A percentile compares a stretch with the other conserved stretches of the same genome.
These are phyloP conservation scores for Tylopilus vinaceipallidus DNA, from an alignment of 768 basidiomycete genomes.

Conservation along the genomic window DNA sequence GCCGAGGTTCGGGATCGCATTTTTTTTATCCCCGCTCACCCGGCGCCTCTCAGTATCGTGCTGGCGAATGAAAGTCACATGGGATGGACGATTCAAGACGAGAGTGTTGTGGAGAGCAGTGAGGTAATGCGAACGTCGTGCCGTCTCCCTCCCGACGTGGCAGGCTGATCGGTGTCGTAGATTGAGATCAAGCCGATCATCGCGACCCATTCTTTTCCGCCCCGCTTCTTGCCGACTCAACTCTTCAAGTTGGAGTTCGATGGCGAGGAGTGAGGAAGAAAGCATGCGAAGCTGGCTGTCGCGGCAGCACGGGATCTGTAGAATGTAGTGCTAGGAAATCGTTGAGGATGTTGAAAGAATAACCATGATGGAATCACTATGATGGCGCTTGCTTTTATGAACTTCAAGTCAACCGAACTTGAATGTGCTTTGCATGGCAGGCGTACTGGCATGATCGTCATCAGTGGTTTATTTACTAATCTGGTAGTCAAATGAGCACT, in stretches of 20 bases:
- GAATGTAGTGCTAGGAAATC: too few relatives aligned
- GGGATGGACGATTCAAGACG: background rate
- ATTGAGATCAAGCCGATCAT: background rate
- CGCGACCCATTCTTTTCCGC: fast-evolving
- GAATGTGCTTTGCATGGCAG: too few relatives aligned
- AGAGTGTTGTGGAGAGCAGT: fast-evolving
- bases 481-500: too few relatives aligned
- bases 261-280: background rate
- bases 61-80: fast-evolving
- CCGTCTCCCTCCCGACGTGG: background rate
- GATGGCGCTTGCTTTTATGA: too few relatives aligned
- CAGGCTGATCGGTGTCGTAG: background rate
- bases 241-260: background rate
- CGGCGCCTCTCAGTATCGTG: background rate
- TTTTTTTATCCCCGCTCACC: background rate
- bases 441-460: too few relatives aligned
- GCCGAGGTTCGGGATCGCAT: too few relatives aligned
- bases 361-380: too few relatives aligned
- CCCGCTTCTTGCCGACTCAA: background rate
- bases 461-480: too few relatives aligned
- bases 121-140: background rate
- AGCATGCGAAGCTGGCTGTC: too few relatives aligned
- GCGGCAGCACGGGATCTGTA: too few relatives aligned
- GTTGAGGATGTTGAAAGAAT: too few relatives aligned
- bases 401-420: too few relatives aligned